Evolutionary conservation across 2,329 filamentous ascomycete genomes (phyloP).

Genomic region (Penicillium sp.): DNA sequence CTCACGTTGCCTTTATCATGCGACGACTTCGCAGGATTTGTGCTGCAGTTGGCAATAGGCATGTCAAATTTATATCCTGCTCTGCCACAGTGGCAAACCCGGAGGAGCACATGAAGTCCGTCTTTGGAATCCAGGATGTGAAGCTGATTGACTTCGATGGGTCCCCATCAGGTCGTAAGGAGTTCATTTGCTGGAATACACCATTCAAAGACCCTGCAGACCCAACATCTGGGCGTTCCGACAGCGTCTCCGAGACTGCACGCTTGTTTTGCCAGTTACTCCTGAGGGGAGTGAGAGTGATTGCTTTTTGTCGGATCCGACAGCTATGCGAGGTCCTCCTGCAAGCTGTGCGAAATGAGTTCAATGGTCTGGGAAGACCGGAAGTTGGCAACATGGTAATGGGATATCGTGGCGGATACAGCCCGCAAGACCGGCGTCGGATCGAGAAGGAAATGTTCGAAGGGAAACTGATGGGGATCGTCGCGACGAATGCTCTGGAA

Average conservation of each 20-base stretch:
- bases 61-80: conserved; percentile 88
- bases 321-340: conserved; percentile 86
- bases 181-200: conserved; percentile 97
- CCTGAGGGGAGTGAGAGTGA: conserved; percentile 81
- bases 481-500: conserved; percentile 90
- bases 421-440: conserved; percentile 77
- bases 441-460: conserved; percentile 98
- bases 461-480: conserved; percentile 85
- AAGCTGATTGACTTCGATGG: conserved; percentile 85
- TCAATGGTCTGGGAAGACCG: conserved; percentile 67
- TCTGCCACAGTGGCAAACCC: conserved; percentile 96
- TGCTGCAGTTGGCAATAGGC: conserved; percentile 80
- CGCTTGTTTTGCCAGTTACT: conserved; percentile 88
- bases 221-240: conserved; percentile 79
- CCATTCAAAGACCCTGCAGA: conserved; percentile 88
- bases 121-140: conserved; percentile 86
- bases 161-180: conserved; percentile 86
- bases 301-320: conserved; percentile 86
- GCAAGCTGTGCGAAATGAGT: conserved; percentile 73
- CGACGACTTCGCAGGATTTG: conserved; percentile 82
- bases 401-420: conserved; percentile 95
- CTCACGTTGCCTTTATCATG: conserved; percentile 95
- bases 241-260: conserved; percentile 80
- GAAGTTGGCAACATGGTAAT: conserved; percentile 81
- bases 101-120: conserved; percentile 82